A percentile compares a stretch with the other conserved stretches of the same genome.
phyloP scores from a whole-genome alignment of 2,329 filamentous ascomycete genomes.

The Penicillium sp. region DNA sequence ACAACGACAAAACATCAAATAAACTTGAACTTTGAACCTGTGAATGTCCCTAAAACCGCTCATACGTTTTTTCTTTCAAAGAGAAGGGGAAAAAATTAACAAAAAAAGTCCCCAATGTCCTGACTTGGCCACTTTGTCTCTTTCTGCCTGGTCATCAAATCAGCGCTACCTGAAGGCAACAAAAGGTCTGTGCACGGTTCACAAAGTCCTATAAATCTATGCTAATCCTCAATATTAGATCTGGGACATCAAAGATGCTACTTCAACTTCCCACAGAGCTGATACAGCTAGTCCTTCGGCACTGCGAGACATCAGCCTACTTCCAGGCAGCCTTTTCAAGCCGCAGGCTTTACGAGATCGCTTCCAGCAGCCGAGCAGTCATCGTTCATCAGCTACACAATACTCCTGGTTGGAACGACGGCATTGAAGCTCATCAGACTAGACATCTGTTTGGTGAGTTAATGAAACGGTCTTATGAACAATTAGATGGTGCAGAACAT shows the following conservation, averaged over 20 bases:
- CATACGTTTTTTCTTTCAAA: too few relatives aligned
- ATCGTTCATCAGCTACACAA: conserved; percentile 31
- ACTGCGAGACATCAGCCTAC: conserved; percentile 29
- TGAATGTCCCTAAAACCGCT: too few relatives aligned
- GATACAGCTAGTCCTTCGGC: conserved; percentile 31
- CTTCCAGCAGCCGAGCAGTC: conserved; percentile 28
- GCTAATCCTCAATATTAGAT: neutral
- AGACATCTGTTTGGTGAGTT: conserved; percentile 29
- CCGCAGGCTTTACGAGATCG: conserved; percentile 29
- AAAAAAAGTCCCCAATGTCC: too few relatives aligned
- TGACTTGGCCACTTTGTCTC: too few relatives aligned
- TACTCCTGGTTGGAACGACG: conserved; percentile 26
- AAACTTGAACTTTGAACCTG: too few relatives aligned
- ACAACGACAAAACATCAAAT: neutral
- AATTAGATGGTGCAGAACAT: conserved; percentile 33
- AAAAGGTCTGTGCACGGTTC: conserved; percentile 1
- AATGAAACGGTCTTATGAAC: conserved; percentile 22
- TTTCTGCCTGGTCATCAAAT: neutral
- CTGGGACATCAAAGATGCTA: neutral
- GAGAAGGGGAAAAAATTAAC: too few relatives aligned
- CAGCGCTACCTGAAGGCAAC: neutral
- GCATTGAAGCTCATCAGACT: conserved; percentile 14
- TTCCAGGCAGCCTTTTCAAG: conserved; percentile 33
- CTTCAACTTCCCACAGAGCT: conserved; percentile 32
- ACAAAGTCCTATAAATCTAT: neutral